Percentiles rank a stretch among this genome's conserved stretches.
Conservation (phyloP, 352 stramenopile genomes). For the Phytophthora lateralis region DNA sequence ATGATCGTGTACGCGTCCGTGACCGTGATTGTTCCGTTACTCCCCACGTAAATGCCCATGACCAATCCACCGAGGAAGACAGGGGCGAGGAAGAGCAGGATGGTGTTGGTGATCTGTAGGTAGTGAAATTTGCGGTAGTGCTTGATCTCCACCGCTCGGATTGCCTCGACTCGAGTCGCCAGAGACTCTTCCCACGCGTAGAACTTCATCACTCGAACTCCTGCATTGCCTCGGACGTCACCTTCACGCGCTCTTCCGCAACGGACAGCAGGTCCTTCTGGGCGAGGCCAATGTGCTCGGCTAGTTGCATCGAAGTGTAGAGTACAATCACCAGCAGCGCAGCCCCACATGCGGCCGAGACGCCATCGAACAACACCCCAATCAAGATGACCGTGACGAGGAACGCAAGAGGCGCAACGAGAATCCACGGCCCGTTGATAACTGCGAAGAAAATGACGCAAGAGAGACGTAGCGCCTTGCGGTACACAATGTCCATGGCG, state of each 20-base stretch:
- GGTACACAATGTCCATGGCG: conserved; percentile 46
- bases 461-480: conserved; percentile 65
- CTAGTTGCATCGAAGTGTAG: conserved; percentile 21
- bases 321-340: conserved; percentile 31
- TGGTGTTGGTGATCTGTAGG: conserved; percentile 46
- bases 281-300: conserved; percentile 14
- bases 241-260: conserved; percentile 88
- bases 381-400: conserved; percentile 35
- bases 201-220: conserved; percentile 91
- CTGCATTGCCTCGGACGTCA: conserved; percentile 91
- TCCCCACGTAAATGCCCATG: conserved; percentile 44
- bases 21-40: conserved; percentile 42
- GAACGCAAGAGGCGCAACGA: conserved; percentile 32
- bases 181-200: conserved; percentile 80
- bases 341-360: conserved; percentile 21
- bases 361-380: conserved; percentile 30
- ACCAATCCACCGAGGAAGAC: conserved; percentile 45
- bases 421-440: conserved; percentile 38
- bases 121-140: conserved; percentile 45
- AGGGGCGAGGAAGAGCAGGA: conserved; percentile 42
- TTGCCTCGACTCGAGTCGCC: conserved; percentile 38
- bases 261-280: conserved; percentile 29
- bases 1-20: conserved; percentile 54
- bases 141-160: conserved; percentile 44
- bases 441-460: conserved; percentile 46